Conservation (phyloP, 116 monocot genomes). For the Papilionanthe hybrid region DNA sequence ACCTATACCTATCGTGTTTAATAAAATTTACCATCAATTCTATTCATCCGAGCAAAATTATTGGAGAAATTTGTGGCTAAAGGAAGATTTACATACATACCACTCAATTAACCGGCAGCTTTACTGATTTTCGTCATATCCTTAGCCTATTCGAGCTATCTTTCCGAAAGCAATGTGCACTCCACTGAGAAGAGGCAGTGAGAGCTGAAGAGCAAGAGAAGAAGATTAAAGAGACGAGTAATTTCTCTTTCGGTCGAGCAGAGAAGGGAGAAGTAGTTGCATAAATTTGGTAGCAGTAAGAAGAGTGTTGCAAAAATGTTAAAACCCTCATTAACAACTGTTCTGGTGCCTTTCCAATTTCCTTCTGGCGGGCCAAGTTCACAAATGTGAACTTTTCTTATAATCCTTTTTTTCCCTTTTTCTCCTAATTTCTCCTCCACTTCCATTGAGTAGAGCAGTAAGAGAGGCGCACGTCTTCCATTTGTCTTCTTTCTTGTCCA, state of each 20-base stretch:
- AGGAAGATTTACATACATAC: no score
- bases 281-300: conserved; percentile 1
- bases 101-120: no score
- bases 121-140: no score
- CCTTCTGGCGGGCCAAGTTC: background rate
- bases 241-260: background rate
- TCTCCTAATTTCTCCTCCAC: background rate
- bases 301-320: background rate
- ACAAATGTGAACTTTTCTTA: background rate
- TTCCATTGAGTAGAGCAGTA: conserved; percentile 2
- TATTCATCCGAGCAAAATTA: no score
- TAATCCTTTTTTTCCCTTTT: background rate
- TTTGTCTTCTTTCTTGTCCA: conserved; percentile 4
- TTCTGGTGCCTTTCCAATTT: conserved; percentile 6
- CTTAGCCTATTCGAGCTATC: background rate
- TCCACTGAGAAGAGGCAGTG: background rate
- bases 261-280: conserved; percentile 1
- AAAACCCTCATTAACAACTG: background rate
- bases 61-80: no score
- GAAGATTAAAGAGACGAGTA: background rate
- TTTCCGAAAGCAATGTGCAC: background rate
- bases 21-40: no score
- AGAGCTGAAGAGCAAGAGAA: background rate
- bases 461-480: background rate
- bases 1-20: no score